Base-by-base conservation (phyloP, 164 flowering plant species). In the Chimonanthus salicifolius region DNA sequence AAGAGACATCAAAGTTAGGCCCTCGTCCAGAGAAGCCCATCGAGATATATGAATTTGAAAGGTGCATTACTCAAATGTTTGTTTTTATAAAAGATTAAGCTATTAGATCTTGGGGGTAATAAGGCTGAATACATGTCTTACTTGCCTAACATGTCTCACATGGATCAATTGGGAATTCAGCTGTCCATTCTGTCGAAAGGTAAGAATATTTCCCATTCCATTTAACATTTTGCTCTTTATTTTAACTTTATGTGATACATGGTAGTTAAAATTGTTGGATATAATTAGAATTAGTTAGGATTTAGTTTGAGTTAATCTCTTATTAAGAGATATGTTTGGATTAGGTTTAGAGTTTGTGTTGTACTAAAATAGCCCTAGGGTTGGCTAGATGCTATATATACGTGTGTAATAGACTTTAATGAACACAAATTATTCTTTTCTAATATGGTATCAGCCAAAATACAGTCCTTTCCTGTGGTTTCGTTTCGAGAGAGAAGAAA, bases 181-280 rank as follows among this genome's bases (percentile, higher is more conserved):
- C 87, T 95, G 99, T 77, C 98, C 98, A 44, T 95, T 95, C 70
- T 95, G 99, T 79, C 86, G 97, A 46, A 95, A 95, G 99, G 99
- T 93, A 89, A 78, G 3, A 33, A 21, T 75, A n/a, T 21, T 21
- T 18, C 15, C 47, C 15, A 62, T 65, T 16, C 47, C 18, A 16
- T 76, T 69, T 62, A 3, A 18, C 68, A 66, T 45, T 66, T 64
- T 4, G 5, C 4, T 4, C n/a, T 71, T 76, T 33, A 33, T 33
- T 33, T 33, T 33, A 33, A 33, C 33, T 33, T 33, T 11, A 62
- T 64, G 49, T 72, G 33, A 16, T 62, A 49, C 49, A 49, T 49
- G 7, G 47, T 64, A 18, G 69, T 58, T 63, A 67, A 47, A 9
- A 47, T 18, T 33, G 33, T 1, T 33, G 33, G 0, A 33, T 33